Evolutionary conservation across 2,329 filamentous ascomycete genomes (phyloP), one percentile per base, ranked within the genome.

Genomic region (Metarhizium sp.): DNA sequence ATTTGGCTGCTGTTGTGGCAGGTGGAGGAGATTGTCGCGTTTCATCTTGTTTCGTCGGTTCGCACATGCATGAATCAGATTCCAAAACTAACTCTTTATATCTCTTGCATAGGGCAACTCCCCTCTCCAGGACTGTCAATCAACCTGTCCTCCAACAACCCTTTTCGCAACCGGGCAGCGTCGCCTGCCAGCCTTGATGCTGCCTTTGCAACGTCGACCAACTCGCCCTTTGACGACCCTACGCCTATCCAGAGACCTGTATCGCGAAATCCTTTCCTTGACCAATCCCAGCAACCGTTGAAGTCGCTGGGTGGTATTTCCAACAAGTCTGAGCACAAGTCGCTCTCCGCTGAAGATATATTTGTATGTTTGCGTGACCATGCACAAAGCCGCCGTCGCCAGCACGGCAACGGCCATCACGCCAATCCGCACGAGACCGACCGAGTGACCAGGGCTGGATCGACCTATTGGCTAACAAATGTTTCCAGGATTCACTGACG

Each of bases 101-200:
- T 54, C 53, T 38, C 50, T 55, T 51, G 47, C 55, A 52, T 51
- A 63, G 62, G 60, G 25, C 62, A 59, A 55, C 57, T 51, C 38
- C 53, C 43, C 59, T 57, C 61, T 56, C 58, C 62, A 56, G 78
- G 77, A 62, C 75, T 86, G 67, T 75, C 80, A 54, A 74, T 87
- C 69, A 86, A 84, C 71, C 80, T 91, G 66, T 85, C 85, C 70
- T 91, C 87, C 69, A 91, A 91, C 78, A 92, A 92, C 68, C 88
- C 88, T 59, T 92, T 83, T 65, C 85, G 87, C 75, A 89, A 89
- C 71, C 83, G 86, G 66, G 82, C 85, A 60, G 75, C 77, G 42
- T 88, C 86, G 60, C 85, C 81, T 52, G 68, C 72, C 53, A 69
- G 64, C 60, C 58, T 66, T 66, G 64, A 74, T 47, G 59, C 66